Conservation (phyloP, 2,329 filamentous ascomycete species). For the Claviceps paspali region DNA sequence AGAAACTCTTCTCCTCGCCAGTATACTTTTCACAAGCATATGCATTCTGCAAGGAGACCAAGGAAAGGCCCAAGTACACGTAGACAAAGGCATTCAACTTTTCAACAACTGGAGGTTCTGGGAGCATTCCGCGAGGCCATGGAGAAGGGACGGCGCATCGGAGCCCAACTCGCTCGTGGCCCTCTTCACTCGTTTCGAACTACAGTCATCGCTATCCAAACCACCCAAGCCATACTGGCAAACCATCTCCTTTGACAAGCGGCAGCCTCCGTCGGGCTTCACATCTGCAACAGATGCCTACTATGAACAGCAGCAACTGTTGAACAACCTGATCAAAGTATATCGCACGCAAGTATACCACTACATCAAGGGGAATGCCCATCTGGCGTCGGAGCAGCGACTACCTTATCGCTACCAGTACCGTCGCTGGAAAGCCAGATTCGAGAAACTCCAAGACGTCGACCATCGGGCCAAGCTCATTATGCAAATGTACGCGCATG, state of each 20-base stretch:
- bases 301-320: constrained; percentile 2
- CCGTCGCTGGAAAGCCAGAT: constrained; percentile 4
- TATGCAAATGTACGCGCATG: constrained; percentile 2
- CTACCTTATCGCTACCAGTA: constrained; percentile 2
- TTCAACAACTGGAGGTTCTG: constrained; percentile 7
- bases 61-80: constrained; percentile 6
- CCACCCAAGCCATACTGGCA: constrained; percentile 1
- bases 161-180: constrained; percentile 5
- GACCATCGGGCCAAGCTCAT: constrained; percentile 2
- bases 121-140: constrained; percentile 1
- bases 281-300: constrained; percentile 1
- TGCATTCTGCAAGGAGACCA: constrained; percentile 7
- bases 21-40: constrained; percentile 6
- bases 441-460: constrained; percentile 2
- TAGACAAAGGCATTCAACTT: constrained; percentile 4
- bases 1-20: constrained; percentile 7
- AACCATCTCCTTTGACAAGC: constrained; percentile 1
- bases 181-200: constrained; percentile 7
- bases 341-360: neutral
- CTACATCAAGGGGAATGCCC: neutral
- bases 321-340: constrained; percentile 2
- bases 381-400: neutral
- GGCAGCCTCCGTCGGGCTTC: neutral
- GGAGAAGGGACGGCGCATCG: neutral
- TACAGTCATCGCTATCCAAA: constrained; percentile 1